A percentile compares a stretch with the other conserved stretches of the same genome.
Conservation (phyloP, 2,329 filamentous ascomycete genomes). For the Fonsecaea pugnacius region DNA sequence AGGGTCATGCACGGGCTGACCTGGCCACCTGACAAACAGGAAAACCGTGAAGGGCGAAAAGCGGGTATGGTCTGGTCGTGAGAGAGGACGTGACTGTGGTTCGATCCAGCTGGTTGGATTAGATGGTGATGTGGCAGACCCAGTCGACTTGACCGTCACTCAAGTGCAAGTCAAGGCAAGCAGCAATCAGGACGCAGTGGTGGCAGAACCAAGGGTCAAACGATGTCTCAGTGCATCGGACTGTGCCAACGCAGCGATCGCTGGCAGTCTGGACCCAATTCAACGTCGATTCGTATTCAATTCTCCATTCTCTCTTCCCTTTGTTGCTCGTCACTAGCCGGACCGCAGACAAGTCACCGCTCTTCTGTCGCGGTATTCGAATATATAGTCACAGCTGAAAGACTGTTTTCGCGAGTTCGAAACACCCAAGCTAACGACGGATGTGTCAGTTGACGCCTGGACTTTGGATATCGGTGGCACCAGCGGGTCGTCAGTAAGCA, state of each 20-base stretch:
- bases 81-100: slow-evolving; percentile 7
- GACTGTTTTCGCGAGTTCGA: background rate
- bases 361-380: background rate
- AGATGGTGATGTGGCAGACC: slow-evolving; percentile 5
- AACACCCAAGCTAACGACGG: background rate
- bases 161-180: background rate
- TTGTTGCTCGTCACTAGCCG: background rate
- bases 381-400: background rate
- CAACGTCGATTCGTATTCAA: slow-evolving; percentile 3
- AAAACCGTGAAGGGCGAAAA: slow-evolving; percentile 10
- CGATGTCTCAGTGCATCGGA: background rate
- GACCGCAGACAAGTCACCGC: background rate
- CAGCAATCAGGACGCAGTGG: background rate
- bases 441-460: slow-evolving; percentile 18
- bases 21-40: slow-evolving; percentile 27
- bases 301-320: background rate
- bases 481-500: background rate
- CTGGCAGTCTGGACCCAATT: slow-evolving; percentile 3
- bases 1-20: slow-evolving; percentile 11
- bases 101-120: slow-evolving; percentile 4
- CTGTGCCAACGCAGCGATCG: slow-evolving; percentile 13
- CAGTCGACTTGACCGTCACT: background rate
- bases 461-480: background rate
- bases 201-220: slow-evolving; percentile 1
- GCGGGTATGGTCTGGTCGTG: slow-evolving; percentile 12